A percentile compares a stretch with the other conserved stretches of the same genome.
Conservation (phyloP, 169 alveolate species). For the Eimeria acervulina region DNA sequence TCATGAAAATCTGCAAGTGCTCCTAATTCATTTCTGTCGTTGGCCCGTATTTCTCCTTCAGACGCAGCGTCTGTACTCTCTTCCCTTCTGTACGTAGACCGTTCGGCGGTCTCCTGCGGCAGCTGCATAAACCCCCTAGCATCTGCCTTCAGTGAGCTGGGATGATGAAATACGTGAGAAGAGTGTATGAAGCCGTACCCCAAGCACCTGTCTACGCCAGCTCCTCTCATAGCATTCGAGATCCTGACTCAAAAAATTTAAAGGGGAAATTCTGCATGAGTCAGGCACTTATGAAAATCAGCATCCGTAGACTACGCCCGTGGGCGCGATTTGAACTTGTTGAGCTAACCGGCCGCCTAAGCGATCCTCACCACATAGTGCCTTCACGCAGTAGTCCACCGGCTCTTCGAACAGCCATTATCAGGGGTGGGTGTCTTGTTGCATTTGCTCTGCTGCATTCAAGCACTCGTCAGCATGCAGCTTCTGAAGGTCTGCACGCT, state of each 20-base stretch:
- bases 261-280: too few relatives aligned
- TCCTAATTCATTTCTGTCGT: background rate
- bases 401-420: background rate
- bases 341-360: too few relatives aligned
- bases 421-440: background rate
- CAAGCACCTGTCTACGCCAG: too few relatives aligned
- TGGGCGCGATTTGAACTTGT: too few relatives aligned
- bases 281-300: too few relatives aligned
- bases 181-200: too few relatives aligned
- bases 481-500: background rate
- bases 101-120: background rate
- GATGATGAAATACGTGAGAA: too few relatives aligned
- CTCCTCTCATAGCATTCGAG: too few relatives aligned
- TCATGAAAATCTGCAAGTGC: too few relatives aligned
- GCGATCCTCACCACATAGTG: background rate
- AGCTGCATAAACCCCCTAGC: background rate
- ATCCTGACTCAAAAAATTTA: too few relatives aligned
- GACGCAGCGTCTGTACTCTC: background rate
- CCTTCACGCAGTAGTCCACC: background rate
- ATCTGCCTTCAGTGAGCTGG: background rate
- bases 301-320: too few relatives aligned
- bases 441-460: background rate
- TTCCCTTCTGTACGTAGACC: background rate
- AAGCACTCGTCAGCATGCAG: background rate
- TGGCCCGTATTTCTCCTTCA: background rate